These are phyloP conservation scores for Simplicillium aogashimaense DNA, from an alignment of 2,329 filamentous ascomycete genomes.

Conservation along the genomic window DNA sequence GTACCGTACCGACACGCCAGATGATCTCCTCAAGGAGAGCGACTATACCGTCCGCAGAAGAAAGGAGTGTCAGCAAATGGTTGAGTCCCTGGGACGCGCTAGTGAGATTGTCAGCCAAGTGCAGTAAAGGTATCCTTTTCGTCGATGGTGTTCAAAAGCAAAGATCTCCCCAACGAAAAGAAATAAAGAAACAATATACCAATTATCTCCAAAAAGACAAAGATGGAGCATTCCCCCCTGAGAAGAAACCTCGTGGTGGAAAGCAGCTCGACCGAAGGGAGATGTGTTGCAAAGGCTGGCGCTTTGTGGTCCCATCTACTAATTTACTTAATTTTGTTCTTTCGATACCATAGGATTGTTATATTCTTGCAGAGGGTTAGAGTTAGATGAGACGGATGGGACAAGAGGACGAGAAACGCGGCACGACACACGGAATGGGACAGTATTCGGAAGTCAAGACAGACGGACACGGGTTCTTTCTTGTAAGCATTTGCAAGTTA, in stretches of 20 bases:
- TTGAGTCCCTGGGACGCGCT: slow-evolving; percentile 80
- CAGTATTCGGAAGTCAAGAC: too few relatives aligned
- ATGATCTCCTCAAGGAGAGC: slow-evolving; percentile 93
- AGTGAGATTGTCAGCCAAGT: slow-evolving; percentile 91
- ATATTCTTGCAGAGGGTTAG: too few relatives aligned
- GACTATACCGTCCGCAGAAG: slow-evolving; percentile 91
- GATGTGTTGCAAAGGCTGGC: not conserved
- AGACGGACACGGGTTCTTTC: too few relatives aligned
- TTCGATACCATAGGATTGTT: slow-evolving; percentile 25
- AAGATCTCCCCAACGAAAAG: too few relatives aligned
- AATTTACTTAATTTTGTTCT: slow-evolving; percentile 12
- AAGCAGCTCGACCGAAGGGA: not conserved
- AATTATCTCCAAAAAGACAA: not conserved
- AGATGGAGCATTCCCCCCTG: not conserved
- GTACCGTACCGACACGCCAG: slow-evolving; percentile 84
- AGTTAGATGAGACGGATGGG: slow-evolving; percentile 9
- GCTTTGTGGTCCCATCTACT: slow-evolving; percentile 3
- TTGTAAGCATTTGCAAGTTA: too few relatives aligned
- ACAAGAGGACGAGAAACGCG: slow-evolving; percentile 16
- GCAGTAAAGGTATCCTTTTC: slow-evolving; percentile 31
- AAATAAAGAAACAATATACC: too few relatives aligned
- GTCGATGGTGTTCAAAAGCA: too few relatives aligned
- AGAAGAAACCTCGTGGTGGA: not conserved
- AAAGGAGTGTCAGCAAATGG: slow-evolving; percentile 99
- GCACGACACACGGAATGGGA: too few relatives aligned